These are phyloP conservation scores for Schwanniomyces yamadae DNA, from an alignment of 805 yeast genomes.

Conservation along the genomic window DNA sequence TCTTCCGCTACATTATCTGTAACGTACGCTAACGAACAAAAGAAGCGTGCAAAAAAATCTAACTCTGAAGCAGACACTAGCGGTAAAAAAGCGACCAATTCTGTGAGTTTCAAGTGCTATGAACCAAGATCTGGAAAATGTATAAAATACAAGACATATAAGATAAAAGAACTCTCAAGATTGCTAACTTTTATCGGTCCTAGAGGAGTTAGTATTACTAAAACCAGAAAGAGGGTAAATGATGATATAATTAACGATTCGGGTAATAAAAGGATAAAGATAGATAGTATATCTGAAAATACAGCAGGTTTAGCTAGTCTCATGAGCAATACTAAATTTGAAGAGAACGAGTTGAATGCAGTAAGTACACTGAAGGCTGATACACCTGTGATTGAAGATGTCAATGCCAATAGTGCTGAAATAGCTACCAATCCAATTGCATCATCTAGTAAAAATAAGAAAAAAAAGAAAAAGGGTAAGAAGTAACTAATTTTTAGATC, in stretches of 20 bases:
- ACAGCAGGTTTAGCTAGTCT: slow-evolving; percentile 38
- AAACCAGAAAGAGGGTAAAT: slow-evolving; percentile 10
- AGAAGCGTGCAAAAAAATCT: slow-evolving; percentile 18
- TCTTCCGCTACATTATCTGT: slow-evolving; percentile 33
- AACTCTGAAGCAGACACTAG: slow-evolving; percentile 7
- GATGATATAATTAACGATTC: slow-evolving; percentile 10
- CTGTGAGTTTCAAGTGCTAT: slow-evolving; percentile 56
- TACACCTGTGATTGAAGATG: slow-evolving; percentile 5
- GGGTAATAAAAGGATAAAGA: slow-evolving; percentile 8
- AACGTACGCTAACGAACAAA: slow-evolving; percentile 32
- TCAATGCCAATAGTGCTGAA: slow-evolving; percentile 9
- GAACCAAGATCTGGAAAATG: slow-evolving; percentile 66
- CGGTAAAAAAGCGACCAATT: slow-evolving; percentile 23
- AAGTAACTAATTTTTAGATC: too few relatives aligned
- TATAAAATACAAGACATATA: slow-evolving; percentile 55
- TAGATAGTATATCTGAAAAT: slow-evolving; percentile 12
- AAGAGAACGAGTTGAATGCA: slow-evolving; percentile 16
- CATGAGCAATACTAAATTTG: slow-evolving; percentile 38
- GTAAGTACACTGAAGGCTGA: slow-evolving; percentile 9
- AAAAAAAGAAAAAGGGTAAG: slow-evolving; percentile 33
- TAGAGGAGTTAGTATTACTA: slow-evolving; percentile 45
- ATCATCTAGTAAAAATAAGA: slow-evolving; percentile 16
- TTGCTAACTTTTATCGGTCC: slow-evolving; percentile 75
- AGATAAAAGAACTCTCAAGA: slow-evolving; percentile 72
- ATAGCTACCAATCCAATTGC: slow-evolving; percentile 7